Evolutionary conservation across 495 filamentous ascomycete species (phyloP).

Genomic region (Neurospora discreta): DNA sequence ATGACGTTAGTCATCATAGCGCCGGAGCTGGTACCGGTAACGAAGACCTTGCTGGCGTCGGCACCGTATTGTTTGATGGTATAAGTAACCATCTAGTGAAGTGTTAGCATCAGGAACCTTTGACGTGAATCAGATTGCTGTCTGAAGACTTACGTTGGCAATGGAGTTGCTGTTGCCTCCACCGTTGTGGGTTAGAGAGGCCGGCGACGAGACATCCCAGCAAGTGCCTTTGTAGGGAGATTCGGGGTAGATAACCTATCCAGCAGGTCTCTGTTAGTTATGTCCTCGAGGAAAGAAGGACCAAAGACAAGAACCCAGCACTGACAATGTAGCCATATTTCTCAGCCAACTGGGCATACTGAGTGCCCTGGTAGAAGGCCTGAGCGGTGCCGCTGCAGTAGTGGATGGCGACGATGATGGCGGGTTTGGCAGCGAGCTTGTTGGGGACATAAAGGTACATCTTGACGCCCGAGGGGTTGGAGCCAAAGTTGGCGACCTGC

Average conservation of each 20-base stretch:
- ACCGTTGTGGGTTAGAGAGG: slow-evolving; percentile 44
- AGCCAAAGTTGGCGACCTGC: slow-evolving; percentile 27
- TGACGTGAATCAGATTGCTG: not conserved
- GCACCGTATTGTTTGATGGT: slow-evolving; percentile 36
- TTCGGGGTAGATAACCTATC: slow-evolving; percentile 27
- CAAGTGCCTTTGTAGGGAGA: slow-evolving; percentile 38
- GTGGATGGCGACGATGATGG: slow-evolving; percentile 43
- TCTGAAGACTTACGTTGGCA: slow-evolving; percentile 21
- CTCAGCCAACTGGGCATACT: slow-evolving; percentile 39
- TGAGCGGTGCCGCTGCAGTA: slow-evolving; percentile 43
- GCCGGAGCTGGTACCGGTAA: slow-evolving; percentile 42
- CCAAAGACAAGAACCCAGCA: too few species aligned
- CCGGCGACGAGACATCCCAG: slow-evolving; percentile 49
- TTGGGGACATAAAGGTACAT: slow-evolving; percentile 33
- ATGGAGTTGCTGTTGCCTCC: slow-evolving; percentile 49
- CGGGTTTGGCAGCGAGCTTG: slow-evolving; percentile 22
- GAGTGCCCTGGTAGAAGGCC: slow-evolving; percentile 37
- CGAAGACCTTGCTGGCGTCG: slow-evolving; percentile 39
- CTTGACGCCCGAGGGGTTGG: slow-evolving; percentile 24
- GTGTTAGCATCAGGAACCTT: not conserved
- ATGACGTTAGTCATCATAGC: slow-evolving; percentile 44
- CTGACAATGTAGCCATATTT: slow-evolving; percentile 41
- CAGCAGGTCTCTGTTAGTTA: too few species aligned
- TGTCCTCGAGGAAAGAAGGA: too few species aligned
- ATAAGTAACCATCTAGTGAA: slow-evolving; percentile 40